These are phyloP conservation scores for Salisapilia sapeloensis DNA, from an alignment of 352 stramenopile species.

Conservation along the genomic window DNA sequence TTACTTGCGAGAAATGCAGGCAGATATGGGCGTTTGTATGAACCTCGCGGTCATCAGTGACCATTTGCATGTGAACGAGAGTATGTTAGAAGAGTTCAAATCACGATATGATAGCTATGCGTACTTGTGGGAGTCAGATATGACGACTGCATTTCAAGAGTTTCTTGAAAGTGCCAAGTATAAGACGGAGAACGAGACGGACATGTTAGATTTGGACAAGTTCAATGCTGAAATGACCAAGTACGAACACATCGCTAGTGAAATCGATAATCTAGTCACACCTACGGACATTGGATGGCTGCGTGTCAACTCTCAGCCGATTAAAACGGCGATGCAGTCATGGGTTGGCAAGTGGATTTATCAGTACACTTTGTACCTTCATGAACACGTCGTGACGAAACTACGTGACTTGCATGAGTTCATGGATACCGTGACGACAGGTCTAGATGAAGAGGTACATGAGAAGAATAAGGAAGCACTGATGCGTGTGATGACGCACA, in stretches of 20 bases:
- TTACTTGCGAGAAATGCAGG: constrained; percentile 94
- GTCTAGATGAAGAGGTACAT: constrained; percentile 80
- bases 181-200: constrained; percentile 55
- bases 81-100: constrained; percentile 86
- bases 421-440: constrained; percentile 85
- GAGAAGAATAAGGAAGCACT: constrained; percentile 89
- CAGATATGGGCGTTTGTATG: constrained; percentile 91
- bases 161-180: constrained; percentile 75
- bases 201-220: constrained; percentile 86
- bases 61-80: constrained; percentile 85
- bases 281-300: constrained; percentile 93
- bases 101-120: constrained; percentile 89
- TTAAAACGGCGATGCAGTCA: constrained; percentile 92
- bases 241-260: constrained; percentile 87
- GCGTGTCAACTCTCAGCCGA: constrained; percentile 93
- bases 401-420: constrained; percentile 81
- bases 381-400: constrained; percentile 84
- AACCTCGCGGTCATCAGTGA: constrained; percentile 89
- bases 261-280: constrained; percentile 82
- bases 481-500: constrained; percentile 96
- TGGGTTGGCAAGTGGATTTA: constrained; percentile 95
- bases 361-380: constrained; percentile 89
- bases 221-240: constrained; percentile 93
- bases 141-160: constrained; percentile 82
- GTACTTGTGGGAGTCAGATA: constrained; percentile 94